A percentile compares a stretch with the other conserved stretches of the same genome.
Evolutionary conservation across 495 filamentous ascomycete species (phyloP).

Genomic region (Lepidopterella palustris): DNA sequence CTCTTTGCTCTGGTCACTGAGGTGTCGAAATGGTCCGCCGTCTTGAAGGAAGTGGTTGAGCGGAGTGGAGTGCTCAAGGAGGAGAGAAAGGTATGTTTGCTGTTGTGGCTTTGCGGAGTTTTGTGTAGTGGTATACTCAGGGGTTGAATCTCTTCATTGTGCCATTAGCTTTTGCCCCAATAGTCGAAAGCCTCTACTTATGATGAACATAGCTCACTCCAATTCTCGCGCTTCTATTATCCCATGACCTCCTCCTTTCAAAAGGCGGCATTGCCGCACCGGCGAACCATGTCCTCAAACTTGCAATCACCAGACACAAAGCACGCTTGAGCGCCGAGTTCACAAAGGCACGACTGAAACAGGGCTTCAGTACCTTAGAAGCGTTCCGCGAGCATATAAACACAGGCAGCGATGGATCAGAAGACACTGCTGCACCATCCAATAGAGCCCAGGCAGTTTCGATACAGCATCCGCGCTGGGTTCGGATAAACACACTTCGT

Average conservation of each 20-base stretch:
- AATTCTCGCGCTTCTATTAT: constrained; percentile 68
- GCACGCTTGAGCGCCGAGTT: constrained; percentile 75
- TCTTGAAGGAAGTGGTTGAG: constrained; percentile 82
- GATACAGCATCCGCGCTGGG: constrained; percentile 68
- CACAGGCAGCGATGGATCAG: constrained; percentile 14
- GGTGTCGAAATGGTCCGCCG: constrained; percentile 79
- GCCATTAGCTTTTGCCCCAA: background rate
- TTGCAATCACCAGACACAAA: constrained; percentile 72
- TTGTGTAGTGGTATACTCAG: background rate
- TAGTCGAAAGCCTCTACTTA: background rate
- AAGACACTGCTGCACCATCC: background rate
- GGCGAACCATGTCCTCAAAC: constrained; percentile 64
- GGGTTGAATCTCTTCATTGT: background rate
- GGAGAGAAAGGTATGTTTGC: constrained; percentile 68
- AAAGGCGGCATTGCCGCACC: constrained; percentile 75
- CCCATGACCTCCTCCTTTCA: constrained; percentile 77
- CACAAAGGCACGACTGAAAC: constrained; percentile 64
- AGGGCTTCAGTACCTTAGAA: constrained; percentile 58
- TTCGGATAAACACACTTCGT: constrained; percentile 75
- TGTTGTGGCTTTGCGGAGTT: background rate
- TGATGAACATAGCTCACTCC: constrained; percentile 66
- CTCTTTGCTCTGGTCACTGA: constrained; percentile 81
- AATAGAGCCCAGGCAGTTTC: background rate
- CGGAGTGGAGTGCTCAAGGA: constrained; percentile 44
- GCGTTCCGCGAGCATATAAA: constrained; percentile 55